Evolutionary conservation across 495 filamentous ascomycete species (phyloP).

Genomic region (Lichina pygmaea): DNA sequence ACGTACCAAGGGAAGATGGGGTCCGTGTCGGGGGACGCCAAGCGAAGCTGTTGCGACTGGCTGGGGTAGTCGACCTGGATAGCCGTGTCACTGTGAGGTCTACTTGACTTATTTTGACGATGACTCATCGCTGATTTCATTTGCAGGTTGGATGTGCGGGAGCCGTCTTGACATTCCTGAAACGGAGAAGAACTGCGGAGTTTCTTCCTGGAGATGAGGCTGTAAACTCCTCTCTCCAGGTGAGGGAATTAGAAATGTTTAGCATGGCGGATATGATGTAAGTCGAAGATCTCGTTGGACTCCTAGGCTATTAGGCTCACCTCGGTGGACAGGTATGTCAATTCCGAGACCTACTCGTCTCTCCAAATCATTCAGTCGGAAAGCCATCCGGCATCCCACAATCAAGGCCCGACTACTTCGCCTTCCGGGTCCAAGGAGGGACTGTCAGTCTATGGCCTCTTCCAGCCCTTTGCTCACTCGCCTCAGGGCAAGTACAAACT

Average conservation of each 20-base stretch:
- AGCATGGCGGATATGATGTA: constrained; percentile 49
- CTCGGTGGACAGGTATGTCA: constrained; percentile 34
- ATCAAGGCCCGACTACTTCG: constrained; percentile 42
- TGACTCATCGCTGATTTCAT: constrained; percentile 4
- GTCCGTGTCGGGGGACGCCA: constrained; percentile 25
- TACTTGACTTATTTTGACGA: constrained; percentile 51
- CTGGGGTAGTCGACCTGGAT: constrained; percentile 50
- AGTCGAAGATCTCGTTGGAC: constrained; percentile 3
- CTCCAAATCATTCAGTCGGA: constrained; percentile 74
- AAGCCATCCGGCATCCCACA: constrained; percentile 60
- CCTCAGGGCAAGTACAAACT: constrained; percentile 56
- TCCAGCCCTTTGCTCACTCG: constrained; percentile 50
- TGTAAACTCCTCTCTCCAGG: constrained; percentile 21
- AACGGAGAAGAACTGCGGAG: constrained; percentile 35
- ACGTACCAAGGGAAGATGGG: background rate
- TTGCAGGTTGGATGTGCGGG: constrained; percentile 44
- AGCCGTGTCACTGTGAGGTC: constrained; percentile 36
- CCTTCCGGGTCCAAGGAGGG: constrained; percentile 57
- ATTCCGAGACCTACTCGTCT: constrained; percentile 48
- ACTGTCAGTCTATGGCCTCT: constrained; percentile 70
- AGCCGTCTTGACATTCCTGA: constrained; percentile 54
- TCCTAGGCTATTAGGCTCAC: background rate
- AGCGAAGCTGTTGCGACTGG: constrained; percentile 40
- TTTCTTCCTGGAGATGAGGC: constrained; percentile 27
- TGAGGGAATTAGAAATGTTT: constrained; percentile 52